A percentile compares a stretch with the other conserved stretches of the same genome.
Evolutionary conservation across 345 rosid species (phyloP).

Genomic region (Euphorbia pulcherrima): DNA sequence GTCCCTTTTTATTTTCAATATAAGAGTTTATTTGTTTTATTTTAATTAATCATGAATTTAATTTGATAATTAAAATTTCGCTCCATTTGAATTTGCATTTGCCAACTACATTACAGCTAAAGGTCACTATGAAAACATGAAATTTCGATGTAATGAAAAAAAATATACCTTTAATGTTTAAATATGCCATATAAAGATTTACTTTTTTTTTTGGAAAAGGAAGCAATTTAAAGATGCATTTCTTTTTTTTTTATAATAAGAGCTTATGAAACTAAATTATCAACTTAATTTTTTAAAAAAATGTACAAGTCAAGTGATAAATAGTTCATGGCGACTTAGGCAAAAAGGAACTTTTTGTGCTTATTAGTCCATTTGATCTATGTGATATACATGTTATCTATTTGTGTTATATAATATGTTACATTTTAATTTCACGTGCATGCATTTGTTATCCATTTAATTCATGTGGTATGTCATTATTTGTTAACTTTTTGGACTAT

Average conservation of each 20-base stretch:
- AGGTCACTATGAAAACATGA: conserved; percentile 5
- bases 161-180: neutral
- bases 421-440: too few relatives aligned
- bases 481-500: too few relatives aligned
- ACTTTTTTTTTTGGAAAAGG: neutral
- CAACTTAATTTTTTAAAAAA: too few relatives aligned
- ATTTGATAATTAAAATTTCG: neutral
- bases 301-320: too few relatives aligned
- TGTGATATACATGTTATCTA: too few relatives aligned
- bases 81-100: neutral
- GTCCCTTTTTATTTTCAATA: conserved; percentile 3
- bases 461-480: too few relatives aligned
- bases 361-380: too few relatives aligned
- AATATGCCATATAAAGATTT: neutral
- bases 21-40: neutral
- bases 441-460: too few relatives aligned
- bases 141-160: neutral
- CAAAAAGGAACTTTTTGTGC: too few relatives aligned
- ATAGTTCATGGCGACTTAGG: too few relatives aligned
- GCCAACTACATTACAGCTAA: conserved; percentile 24
- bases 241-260: neutral
- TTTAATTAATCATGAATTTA: neutral
- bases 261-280: too few relatives aligned
- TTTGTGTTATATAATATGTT: too few relatives aligned
- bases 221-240: neutral